Conservation (phyloP, 257 asterid genomes). For the Primulina eburnea region DNA sequence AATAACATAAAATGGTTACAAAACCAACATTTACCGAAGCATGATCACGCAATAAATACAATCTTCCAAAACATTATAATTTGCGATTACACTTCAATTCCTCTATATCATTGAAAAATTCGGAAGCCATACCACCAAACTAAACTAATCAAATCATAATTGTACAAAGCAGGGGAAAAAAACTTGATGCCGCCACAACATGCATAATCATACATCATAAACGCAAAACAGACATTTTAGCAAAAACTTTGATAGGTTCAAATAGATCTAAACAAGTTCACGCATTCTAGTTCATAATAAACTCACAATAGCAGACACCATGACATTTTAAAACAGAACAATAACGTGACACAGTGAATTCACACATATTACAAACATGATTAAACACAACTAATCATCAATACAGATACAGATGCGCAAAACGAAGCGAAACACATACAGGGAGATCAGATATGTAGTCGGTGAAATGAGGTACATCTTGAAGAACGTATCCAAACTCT, state of each 20-base stretch:
- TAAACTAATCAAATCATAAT: no score
- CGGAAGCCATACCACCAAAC: neutral
- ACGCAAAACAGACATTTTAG: constrained; percentile 3
- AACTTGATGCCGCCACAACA: neutral
- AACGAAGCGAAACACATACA: constrained; percentile 30
- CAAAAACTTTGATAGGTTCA: constrained; percentile 2
- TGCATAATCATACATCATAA: neutral
- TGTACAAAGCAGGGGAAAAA: neutral
- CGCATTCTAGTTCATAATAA: constrained; percentile 11
- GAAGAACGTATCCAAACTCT: constrained; percentile 69
- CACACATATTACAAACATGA: neutral
- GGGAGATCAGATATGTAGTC: constrained; percentile 79
- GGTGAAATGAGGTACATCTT: constrained; percentile 86
- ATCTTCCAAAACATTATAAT: no score
- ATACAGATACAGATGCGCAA: neutral
- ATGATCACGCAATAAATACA: neutral
- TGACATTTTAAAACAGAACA: neutral
- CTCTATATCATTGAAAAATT: no score
- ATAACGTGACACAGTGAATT: neutral
- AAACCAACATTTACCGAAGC: constrained; percentile 1
- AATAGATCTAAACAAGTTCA: constrained; percentile 6
- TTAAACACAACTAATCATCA: neutral
- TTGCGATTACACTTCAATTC: no score
- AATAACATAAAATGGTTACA: neutral
- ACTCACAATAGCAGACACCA: neutral